These are phyloP conservation scores for Trichoderma cornu-damae DNA, from an alignment of 2,329 filamentous ascomycete species.

Conservation along the genomic window DNA sequence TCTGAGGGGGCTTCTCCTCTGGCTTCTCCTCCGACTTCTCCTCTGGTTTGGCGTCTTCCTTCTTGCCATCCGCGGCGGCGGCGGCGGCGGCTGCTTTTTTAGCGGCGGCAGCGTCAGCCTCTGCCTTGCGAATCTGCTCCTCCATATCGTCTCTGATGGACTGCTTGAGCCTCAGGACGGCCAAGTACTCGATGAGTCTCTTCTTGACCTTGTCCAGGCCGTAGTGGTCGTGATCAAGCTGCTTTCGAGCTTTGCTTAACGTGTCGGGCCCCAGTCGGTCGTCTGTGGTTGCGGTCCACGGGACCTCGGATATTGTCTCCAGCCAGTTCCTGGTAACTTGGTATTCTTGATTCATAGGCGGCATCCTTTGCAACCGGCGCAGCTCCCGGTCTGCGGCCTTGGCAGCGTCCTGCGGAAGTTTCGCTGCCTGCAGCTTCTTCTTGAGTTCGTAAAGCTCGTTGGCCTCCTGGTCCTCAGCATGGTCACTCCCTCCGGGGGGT, in stretches of 20 bases:
- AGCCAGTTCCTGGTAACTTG: slow-evolving; percentile 90
- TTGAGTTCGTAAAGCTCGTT: slow-evolving; percentile 90
- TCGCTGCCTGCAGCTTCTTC: slow-evolving; percentile 76
- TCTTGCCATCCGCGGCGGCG: slow-evolving; percentile 28
- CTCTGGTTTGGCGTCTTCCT: slow-evolving; percentile 24
- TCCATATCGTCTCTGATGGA: slow-evolving; percentile 80
- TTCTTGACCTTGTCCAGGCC: slow-evolving; percentile 97
- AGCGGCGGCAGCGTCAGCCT: slow-evolving; percentile 59
- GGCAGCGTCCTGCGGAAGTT: slow-evolving; percentile 74
- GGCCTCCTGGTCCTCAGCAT: slow-evolving; percentile 69
- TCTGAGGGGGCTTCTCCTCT: slow-evolving; percentile 3
- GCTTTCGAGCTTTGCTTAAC: slow-evolving; percentile 71
- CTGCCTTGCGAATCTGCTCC: slow-evolving; percentile 64
- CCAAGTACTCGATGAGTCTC: slow-evolving; percentile 87
- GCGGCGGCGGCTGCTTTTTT: slow-evolving; percentile 54
- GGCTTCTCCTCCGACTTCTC: slow-evolving; percentile 13
- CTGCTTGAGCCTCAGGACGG: slow-evolving; percentile 93
- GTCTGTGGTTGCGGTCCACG: slow-evolving; percentile 79
- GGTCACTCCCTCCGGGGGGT: slow-evolving; percentile 39
- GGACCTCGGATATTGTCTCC: slow-evolving; percentile 89
- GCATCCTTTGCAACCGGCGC: slow-evolving; percentile 88
- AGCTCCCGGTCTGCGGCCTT: slow-evolving; percentile 91
- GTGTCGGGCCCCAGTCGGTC: slow-evolving; percentile 82
- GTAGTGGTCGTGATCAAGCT: slow-evolving; percentile 94
- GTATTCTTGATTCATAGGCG: slow-evolving; percentile 91